Evolutionary conservation across 257 asterid species (phyloP).

Genomic region (Solanum chmielewskii): DNA sequence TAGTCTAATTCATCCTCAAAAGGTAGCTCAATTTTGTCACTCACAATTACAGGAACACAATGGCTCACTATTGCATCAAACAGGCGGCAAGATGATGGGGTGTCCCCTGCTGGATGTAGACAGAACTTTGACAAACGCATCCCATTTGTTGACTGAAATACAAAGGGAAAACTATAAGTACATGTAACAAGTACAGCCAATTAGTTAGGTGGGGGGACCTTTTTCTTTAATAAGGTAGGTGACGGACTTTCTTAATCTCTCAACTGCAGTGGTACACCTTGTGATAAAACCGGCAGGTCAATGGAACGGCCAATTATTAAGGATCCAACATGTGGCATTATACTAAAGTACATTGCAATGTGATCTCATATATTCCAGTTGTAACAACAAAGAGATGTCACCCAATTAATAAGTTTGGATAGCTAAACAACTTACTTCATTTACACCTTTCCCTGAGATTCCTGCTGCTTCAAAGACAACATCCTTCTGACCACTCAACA

Average conservation of each 20-base stretch:
- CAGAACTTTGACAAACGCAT: conserved; percentile 92
- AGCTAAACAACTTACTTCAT: conserved; percentile 48
- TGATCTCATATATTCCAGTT: background rate
- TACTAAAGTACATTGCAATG: background rate
- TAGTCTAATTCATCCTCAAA: conserved; percentile 83
- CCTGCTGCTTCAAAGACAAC: conserved; percentile 53
- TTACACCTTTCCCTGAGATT: conserved; percentile 77
- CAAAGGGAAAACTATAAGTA: background rate
- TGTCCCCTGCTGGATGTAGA: conserved; percentile 91
- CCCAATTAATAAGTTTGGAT: background rate
- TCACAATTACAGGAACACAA: conserved; percentile 87
- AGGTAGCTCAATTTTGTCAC: conserved; percentile 86
- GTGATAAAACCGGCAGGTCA: background rate
- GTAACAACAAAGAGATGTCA: background rate
- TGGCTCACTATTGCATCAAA: conserved; percentile 93
- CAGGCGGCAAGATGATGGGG: conserved; percentile 96
- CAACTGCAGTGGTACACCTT: background rate
- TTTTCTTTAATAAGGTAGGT: background rate
- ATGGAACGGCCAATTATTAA: background rate
- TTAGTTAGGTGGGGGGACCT: background rate
- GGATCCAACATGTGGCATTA: background rate
- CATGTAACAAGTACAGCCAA: background rate
- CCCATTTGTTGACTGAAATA: conserved; percentile 56
- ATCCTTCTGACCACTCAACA: conserved; percentile 43
- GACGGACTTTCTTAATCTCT: background rate